Percentiles rank a stretch among this genome's conserved stretches.
phyloP scores from a whole-genome alignment of 768 basidiomycete species.

The Dioszegia crocea region DNA sequence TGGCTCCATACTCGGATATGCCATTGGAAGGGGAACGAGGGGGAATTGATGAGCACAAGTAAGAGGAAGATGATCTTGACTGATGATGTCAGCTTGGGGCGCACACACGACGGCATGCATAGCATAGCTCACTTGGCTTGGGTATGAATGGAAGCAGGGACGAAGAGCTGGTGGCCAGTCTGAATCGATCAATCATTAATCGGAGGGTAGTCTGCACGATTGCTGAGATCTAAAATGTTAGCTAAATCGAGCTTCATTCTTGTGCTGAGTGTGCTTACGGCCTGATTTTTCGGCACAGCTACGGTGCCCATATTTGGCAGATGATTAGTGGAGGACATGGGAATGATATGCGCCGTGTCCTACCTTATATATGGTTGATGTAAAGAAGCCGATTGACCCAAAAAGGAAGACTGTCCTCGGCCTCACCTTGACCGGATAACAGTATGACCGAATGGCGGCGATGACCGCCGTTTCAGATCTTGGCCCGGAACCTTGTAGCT shows the following conservation, averaged over 20 bases:
- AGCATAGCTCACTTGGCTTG: conserved; percentile 10
- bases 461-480: too few species aligned
- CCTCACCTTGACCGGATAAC: not conserved
- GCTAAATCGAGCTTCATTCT: not conserved
- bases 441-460: not conserved
- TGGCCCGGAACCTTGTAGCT: too few species aligned
- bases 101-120: not conserved
- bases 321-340: not conserved
- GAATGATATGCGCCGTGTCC: too few species aligned
- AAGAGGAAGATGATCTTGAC: conserved; percentile 39
- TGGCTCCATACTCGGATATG: conserved; percentile 37
- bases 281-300: not conserved
- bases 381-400: too few species aligned
- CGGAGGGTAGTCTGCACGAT: not conserved
- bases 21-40: conserved; percentile 42
- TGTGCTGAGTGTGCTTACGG: not conserved
- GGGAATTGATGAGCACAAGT: conserved; percentile 34
- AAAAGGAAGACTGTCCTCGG: too few species aligned
- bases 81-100: not conserved
- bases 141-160: conserved; percentile 21
- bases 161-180: not conserved
- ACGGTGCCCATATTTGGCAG: not conserved
- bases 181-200: not conserved
- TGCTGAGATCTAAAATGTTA: not conserved
- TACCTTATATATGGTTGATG: too few species aligned